Percentiles rank a stretch among this genome's conserved stretches.
phyloP scores from a whole-genome alignment of 345 rosid species.

The Triadica sebifera region DNA sequence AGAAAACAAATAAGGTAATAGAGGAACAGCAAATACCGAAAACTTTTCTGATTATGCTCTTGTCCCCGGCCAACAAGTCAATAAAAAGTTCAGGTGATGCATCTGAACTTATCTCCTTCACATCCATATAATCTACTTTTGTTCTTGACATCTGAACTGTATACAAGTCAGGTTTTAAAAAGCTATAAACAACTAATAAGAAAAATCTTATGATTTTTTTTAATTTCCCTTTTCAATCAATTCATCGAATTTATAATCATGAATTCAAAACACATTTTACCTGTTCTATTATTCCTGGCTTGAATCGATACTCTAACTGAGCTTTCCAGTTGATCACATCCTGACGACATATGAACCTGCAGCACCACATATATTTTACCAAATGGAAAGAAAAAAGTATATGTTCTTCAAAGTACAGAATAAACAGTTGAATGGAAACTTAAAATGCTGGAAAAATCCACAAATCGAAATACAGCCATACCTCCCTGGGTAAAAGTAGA shows the following conservation, averaged over 20 bases:
- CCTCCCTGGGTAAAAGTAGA: slow-evolving; percentile 64
- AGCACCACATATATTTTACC: slow-evolving; percentile 21
- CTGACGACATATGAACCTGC: slow-evolving; percentile 62
- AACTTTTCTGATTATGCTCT: slow-evolving; percentile 74
- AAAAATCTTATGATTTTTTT: not conserved
- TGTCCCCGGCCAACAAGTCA: slow-evolving; percentile 67
- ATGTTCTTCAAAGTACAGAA: not conserved
- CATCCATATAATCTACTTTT: slow-evolving; percentile 72
- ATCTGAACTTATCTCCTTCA: slow-evolving; percentile 55
- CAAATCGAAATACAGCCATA: slow-evolving; percentile 16
- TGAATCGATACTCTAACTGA: slow-evolving; percentile 57
- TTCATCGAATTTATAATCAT: not conserved
- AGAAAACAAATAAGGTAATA: not conserved
- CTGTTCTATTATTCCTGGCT: slow-evolving; percentile 53
- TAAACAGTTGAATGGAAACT: not conserved
- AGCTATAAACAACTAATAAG: slow-evolving; percentile 33
- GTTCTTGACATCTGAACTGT: slow-evolving; percentile 96
- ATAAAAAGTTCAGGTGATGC: slow-evolving; percentile 58
- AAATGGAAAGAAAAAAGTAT: not conserved
- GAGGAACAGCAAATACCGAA: slow-evolving; percentile 57
- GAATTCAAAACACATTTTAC: slow-evolving; percentile 36
- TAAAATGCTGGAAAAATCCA: not conserved
- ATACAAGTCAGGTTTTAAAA: slow-evolving; percentile 75
- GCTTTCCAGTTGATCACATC: slow-evolving; percentile 86
- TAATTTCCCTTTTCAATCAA: not conserved